Base-by-base conservation (phyloP, 192 early-diverging fungal genomes). In the Linnemannia elongata region DNA sequence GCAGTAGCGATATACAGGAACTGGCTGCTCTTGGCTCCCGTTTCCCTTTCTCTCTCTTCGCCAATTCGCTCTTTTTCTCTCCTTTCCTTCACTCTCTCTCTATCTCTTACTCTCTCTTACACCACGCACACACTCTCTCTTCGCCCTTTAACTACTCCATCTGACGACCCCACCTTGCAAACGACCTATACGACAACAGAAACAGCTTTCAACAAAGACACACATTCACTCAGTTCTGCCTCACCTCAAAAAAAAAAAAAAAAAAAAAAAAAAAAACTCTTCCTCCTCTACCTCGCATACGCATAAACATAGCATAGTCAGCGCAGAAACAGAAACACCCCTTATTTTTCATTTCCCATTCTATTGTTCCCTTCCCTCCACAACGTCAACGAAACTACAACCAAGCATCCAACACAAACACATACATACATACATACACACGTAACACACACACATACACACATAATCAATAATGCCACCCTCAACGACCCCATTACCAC, bases 231-330 rank as follows among this genome's bases (percentile, higher is more conserved):
- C 13, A 4, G 13, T 33, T 30, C 70, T 15, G 13, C 60, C 30
- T 52, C 60, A 12, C 30, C 60, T 33, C 44, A 1, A 9, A 66
- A 66, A 66, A 63, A 30, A 63, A 33, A 24, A 30, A 24, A 30
- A 63, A 33, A 24, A 30, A 1, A 9, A 66, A 66, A 66, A 63
- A 30, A 63, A 33, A 24, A 30, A 24, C 27, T 13, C 30, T 10
- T 66, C 60, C 30, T 66, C 60, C 60, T 66, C 60, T 66, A 66
- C 60, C 60, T 66, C 60, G 60, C 60, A 66, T 66, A 66, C 39
- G 38, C 41, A 42, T 72, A 38, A 22, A 5, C 49, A 52, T 52
- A 52, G 24, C 41, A 42, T 72, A 41, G 38, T 0, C 49, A 52
- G n/a, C n/a, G n/a, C 4, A 52, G 35, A 24, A 3, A 70, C 69